phyloP scores from a whole-genome alignment of 305 asterid species.

The Fraxinus xanthoxyloides region DNA sequence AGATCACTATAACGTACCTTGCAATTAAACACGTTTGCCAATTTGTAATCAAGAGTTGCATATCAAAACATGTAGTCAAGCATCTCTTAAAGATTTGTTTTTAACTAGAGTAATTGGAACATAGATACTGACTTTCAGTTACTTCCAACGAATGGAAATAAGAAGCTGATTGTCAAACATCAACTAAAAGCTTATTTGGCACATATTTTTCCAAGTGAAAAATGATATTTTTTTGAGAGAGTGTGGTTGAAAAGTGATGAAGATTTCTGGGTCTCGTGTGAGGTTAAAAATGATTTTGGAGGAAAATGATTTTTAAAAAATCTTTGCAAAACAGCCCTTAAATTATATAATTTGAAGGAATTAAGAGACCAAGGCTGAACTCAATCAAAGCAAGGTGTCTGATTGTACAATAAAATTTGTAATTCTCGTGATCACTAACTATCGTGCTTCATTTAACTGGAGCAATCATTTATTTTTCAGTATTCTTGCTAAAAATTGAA shows the following conservation, averaged over 20 bases:
- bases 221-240: not conserved
- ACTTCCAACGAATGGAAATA: not conserved
- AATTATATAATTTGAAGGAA: not conserved
- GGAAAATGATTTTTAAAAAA: not conserved
- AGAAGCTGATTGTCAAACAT: not conserved
- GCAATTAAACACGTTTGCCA: not conserved
- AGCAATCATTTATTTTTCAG: not conserved
- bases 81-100: not conserved
- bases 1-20: not conserved
- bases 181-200: not conserved
- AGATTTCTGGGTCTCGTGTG: no score
- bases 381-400: not conserved
- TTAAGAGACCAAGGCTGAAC: not conserved
- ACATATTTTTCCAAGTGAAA: not conserved
- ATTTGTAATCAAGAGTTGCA: not conserved
- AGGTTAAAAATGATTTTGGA: not conserved
- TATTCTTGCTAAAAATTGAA: not conserved
- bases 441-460: not conserved
- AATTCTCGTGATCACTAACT: not conserved
- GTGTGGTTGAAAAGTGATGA: not conserved
- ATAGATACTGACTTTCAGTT: not conserved
- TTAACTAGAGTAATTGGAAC: not conserved
- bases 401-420: not conserved
- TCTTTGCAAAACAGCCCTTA: not conserved
- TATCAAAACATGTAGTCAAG: not conserved